These are phyloP conservation scores for Rhodotorula sp. DNA, from an alignment of 1,284 basidiomycete species.

Conservation along the genomic window DNA sequence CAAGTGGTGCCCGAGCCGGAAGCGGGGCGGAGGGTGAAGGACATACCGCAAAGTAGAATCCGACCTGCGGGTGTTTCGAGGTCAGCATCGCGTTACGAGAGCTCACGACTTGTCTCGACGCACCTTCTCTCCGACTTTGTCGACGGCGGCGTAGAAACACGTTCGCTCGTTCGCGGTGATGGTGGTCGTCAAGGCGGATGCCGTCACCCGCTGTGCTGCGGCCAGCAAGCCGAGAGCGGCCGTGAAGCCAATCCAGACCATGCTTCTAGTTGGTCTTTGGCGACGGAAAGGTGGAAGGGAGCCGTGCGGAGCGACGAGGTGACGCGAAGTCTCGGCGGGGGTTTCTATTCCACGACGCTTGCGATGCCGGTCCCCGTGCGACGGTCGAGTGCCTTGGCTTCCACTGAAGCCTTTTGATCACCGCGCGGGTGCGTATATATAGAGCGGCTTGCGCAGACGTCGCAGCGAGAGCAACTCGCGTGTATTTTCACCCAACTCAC, in stretches of 20 bases:
- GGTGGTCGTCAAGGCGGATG: conserved; percentile 74
- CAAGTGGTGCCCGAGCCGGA: neutral
- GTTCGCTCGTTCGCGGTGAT: conserved; percentile 79
- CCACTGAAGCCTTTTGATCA: too few relatives aligned
- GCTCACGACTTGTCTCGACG: conserved; percentile 50
- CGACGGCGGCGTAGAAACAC: conserved; percentile 97
- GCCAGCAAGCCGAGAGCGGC: conserved; percentile 2
- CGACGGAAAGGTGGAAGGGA: neutral
- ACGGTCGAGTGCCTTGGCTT: neutral
- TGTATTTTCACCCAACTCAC: too few relatives aligned
- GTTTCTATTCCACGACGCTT: neutral
- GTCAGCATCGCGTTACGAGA: neutral
- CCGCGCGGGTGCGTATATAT: too few relatives aligned
- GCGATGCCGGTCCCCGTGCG: too few relatives aligned
- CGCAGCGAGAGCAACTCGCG: too few relatives aligned
- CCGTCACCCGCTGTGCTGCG: conserved; percentile 3
- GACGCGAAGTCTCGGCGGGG: neutral
- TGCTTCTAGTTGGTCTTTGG: neutral
- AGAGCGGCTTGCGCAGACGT: too few relatives aligned
- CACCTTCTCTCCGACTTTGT: conserved; percentile 86
- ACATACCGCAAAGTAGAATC: conserved; percentile 52
- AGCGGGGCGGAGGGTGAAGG: neutral
- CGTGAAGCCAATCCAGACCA: neutral
- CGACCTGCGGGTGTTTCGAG: conserved; percentile 28
- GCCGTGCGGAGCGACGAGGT: conserved; percentile 2